Percentiles rank a stretch among this genome's conserved stretches.
phyloP scores from a whole-genome alignment of 164 flowering plant species.

The Hamamelis virginiana region DNA sequence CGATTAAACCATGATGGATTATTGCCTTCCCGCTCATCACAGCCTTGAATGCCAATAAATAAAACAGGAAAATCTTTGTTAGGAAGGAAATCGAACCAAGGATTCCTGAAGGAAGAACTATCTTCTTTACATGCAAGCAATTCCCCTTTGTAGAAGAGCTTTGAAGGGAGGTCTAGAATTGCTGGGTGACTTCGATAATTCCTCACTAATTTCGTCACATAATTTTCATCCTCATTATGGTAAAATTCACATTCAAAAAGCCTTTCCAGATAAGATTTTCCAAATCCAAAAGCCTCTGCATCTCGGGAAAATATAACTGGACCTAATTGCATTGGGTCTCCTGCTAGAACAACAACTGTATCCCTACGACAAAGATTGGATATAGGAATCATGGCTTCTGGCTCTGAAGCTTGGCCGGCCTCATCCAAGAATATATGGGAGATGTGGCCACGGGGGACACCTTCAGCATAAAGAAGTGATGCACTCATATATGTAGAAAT shows the following conservation, averaged over 20 bases:
- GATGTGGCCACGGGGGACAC: conserved; percentile 64
- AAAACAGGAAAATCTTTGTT: conserved; percentile 72
- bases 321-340: conserved; percentile 93
- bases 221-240: conserved; percentile 44
- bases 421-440: conserved; percentile 91
- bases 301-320: conserved; percentile 73
- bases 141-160: conserved; percentile 75
- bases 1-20: conserved; percentile 99
- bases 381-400: conserved; percentile 85
- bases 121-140: conserved; percentile 71
- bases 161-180: conserved; percentile 76
- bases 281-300: conserved; percentile 70
- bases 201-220: conserved; percentile 66
- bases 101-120: conserved; percentile 9
- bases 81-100: conserved; percentile 51
- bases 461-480: conserved; percentile 66
- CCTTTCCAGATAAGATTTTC: conserved; percentile 83
- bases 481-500: conserved; percentile 90
- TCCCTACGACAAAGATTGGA: conserved; percentile 47
- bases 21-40: conserved; percentile 93
- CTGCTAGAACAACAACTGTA: conserved; percentile 88
- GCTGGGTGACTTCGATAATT: conserved; percentile 83
- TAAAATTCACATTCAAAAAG: conserved; percentile 59
- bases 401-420: conserved; percentile 99
- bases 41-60: conserved; percentile 85